Percentiles rank a stretch among this genome's conserved stretches.
These are phyloP conservation scores for Venturia asperata DNA, from an alignment of 2,329 filamentous ascomycete species.

Conservation along the genomic window DNA sequence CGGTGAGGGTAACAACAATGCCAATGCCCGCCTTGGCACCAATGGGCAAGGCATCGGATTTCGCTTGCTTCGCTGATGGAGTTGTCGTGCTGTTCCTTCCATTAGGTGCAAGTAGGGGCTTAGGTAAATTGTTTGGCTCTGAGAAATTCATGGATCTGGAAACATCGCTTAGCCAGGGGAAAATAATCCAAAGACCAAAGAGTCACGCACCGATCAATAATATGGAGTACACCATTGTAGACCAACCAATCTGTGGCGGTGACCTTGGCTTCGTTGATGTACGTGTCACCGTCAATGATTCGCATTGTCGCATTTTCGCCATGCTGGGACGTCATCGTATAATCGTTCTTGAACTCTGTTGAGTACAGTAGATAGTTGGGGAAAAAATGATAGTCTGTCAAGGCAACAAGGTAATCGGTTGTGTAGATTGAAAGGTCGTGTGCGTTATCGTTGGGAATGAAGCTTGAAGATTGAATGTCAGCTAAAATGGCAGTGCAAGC, in stretches of 20 bases:
- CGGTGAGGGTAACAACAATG: not conserved
- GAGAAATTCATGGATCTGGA: not conserved
- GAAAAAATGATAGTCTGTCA: not conserved
- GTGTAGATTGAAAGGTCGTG: not conserved
- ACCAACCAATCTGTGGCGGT: not conserved
- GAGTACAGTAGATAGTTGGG: not conserved
- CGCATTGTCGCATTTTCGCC: not conserved
- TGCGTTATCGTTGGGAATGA: not conserved
- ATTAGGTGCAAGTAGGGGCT: not conserved
- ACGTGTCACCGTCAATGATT: not conserved
- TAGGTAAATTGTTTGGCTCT: not conserved
- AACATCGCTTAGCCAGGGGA: not conserved
- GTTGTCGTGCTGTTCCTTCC: not conserved
- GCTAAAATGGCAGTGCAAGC: not conserved
- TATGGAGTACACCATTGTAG: slow-evolving; percentile 7
- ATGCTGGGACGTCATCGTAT: not conserved
- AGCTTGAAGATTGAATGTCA: not conserved
- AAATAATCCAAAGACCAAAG: not conserved
- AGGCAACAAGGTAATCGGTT: not conserved
- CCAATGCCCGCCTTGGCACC: slow-evolving; percentile 2
- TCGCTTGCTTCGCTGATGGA: not conserved
- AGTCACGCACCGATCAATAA: not conserved
- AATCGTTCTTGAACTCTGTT: not conserved
- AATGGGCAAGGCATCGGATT: not conserved
- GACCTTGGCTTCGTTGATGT: not conserved